Evolutionary conservation across 257 asterid species (phyloP).

Genomic region (Sherardia arvensis): DNA sequence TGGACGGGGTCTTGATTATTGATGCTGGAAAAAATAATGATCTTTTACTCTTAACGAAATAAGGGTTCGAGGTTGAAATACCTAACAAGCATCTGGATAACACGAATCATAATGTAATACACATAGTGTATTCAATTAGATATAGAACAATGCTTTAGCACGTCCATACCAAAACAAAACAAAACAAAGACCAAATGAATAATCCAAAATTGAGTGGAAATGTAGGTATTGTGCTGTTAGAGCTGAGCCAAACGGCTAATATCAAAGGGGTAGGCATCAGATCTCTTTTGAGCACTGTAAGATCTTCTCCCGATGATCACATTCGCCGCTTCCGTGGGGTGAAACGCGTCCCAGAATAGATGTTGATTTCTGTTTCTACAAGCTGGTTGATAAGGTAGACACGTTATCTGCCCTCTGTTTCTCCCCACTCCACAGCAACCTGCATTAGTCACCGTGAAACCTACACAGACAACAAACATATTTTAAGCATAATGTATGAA

Average conservation of each 20-base stretch:
- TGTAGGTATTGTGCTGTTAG: slow-evolving; percentile 1
- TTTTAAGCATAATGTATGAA: neutral
- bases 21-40: too few relatives aligned
- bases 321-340: slow-evolving; percentile 80
- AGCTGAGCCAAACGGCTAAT: slow-evolving; percentile 70
- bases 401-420: slow-evolving; percentile 92
- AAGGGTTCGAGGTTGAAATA: too few relatives aligned
- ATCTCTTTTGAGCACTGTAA: slow-evolving; percentile 48
- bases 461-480: slow-evolving; percentile 21
- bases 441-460: slow-evolving; percentile 65
- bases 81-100: too few relatives aligned
- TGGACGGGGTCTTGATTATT: too few relatives aligned
- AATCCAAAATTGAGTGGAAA: too few relatives aligned
- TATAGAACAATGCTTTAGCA: too few relatives aligned
- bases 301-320: slow-evolving; percentile 65
- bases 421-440: slow-evolving; percentile 97
- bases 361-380: slow-evolving; percentile 58
- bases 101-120: too few relatives aligned
- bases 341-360: slow-evolving; percentile 90
- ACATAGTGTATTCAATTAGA: too few relatives aligned
- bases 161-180: too few relatives aligned
- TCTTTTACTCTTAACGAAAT: too few relatives aligned
- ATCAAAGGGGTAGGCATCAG: slow-evolving; percentile 76
- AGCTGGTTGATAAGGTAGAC: slow-evolving; percentile 62
- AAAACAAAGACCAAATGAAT: neutral